Evolutionary conservation across 495 filamentous ascomycete species (phyloP).

Genomic region (Durotheca rogersii): DNA sequence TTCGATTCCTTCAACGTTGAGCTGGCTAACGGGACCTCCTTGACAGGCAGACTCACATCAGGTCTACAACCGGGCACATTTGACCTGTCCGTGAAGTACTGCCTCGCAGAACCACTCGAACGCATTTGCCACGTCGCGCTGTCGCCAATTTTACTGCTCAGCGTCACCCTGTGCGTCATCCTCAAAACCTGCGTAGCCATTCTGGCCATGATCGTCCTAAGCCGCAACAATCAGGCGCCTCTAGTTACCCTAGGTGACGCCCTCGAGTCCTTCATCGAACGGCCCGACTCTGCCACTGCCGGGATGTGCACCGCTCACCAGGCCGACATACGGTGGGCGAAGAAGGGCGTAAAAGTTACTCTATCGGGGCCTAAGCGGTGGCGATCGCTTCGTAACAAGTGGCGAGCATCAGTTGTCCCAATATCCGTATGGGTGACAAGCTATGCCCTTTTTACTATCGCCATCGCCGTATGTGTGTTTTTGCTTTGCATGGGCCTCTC

Average conservation of each 20-base stretch:
- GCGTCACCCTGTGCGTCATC: conserved; percentile 36
- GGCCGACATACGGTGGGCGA: conserved; percentile 19
- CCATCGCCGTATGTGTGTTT: conserved; percentile 9
- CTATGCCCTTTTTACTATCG: conserved; percentile 19
- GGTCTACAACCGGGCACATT: conserved; percentile 11
- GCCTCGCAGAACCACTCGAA: conserved; percentile 19
- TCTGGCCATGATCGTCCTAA: conserved; percentile 36
- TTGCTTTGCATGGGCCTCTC: not conserved
- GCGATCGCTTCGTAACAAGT: not conserved
- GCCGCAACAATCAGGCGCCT: conserved; percentile 30
- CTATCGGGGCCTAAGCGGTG: conserved; percentile 13
- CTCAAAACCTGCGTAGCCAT: conserved; percentile 41
- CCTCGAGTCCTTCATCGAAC: conserved; percentile 48
- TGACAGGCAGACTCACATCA: conserved; percentile 6
- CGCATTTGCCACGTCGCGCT: conserved; percentile 21
- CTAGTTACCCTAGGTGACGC: conserved; percentile 57
- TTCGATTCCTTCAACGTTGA: not conserved
- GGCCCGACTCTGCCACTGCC: conserved; percentile 41
- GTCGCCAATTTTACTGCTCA: conserved; percentile 38
- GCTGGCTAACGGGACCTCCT: not conserved
- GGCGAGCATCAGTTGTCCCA: conserved; percentile 9
- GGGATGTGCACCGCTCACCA: conserved; percentile 36
- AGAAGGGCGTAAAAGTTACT: not conserved
- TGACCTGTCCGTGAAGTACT: conserved; percentile 20
- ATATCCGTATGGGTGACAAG: conserved; percentile 20